phyloP scores from a whole-genome alignment of 139 green algal species.

The Tetradesmus lagerheimii region DNA sequence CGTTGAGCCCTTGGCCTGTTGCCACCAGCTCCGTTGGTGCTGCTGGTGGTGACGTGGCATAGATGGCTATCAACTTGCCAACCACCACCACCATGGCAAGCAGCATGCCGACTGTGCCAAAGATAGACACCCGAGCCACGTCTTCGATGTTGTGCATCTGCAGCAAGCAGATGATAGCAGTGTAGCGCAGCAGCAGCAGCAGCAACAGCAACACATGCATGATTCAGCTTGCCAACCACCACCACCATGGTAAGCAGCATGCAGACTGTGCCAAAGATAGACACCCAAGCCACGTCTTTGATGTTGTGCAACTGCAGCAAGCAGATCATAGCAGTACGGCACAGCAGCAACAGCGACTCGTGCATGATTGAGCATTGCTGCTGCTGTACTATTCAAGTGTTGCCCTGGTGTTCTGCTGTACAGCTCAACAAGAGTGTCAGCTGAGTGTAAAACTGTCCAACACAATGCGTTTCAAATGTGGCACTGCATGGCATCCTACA shows the following conservation, averaged over 20 bases:
- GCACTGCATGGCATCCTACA: no score
- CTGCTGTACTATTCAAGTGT: neutral
- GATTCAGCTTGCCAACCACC: no score
- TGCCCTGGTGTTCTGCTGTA: neutral
- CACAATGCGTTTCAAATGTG: no score
- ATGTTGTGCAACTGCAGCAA: neutral
- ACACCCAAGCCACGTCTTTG: neutral
- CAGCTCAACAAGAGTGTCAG: no score
- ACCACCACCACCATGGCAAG: slow-evolving; percentile 49
- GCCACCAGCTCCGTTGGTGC: slow-evolving; percentile 8
- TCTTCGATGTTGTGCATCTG: slow-evolving; percentile 60
- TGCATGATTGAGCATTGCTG: neutral
- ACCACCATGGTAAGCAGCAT: no score
- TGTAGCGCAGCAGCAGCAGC: no score
- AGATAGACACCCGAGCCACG: slow-evolving; percentile 49
- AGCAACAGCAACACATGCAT: neutral
- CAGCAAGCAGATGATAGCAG: no score
- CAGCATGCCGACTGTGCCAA: slow-evolving; percentile 57
- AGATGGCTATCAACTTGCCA: slow-evolving; percentile 49
- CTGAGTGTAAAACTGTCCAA: no score
- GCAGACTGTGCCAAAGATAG: neutral
- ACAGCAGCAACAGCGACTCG: no score
- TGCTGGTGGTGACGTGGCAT: slow-evolving; percentile 21
- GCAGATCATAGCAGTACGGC: neutral
- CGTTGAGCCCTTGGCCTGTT: neutral